Percentiles rank a stretch among this genome's conserved stretches.
phyloP scores from a whole-genome alignment of 306 rosid species.

The Macrotyloma uniflorum region DNA sequence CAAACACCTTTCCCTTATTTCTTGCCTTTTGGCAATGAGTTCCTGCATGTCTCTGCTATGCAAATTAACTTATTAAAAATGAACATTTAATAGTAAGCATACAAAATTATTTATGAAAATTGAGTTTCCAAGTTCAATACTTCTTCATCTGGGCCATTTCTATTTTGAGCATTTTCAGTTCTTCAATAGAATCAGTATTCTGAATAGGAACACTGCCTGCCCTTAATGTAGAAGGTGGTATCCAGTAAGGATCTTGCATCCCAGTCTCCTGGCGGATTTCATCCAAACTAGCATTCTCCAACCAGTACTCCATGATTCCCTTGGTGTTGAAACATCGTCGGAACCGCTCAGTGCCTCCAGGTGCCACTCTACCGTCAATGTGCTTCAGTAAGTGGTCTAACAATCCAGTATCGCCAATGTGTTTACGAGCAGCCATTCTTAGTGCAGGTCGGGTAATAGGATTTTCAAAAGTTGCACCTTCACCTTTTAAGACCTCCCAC shows the following conservation, averaged over 20 bases:
- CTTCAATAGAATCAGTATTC: conserved; percentile 48
- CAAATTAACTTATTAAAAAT: conserved; percentile 23
- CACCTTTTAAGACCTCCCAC: conserved; percentile 58
- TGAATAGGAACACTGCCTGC: conserved; percentile 23
- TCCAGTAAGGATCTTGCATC: conserved; percentile 67
- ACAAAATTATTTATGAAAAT: conserved; percentile 15
- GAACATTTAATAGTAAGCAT: neutral
- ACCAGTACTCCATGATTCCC: conserved; percentile 80
- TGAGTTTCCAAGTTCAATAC: conserved; percentile 38
- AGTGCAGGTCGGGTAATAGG: conserved; percentile 60
- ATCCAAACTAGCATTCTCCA: conserved; percentile 63
- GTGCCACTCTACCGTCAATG: conserved; percentile 62
- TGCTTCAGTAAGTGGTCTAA: conserved; percentile 79
- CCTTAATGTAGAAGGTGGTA: conserved; percentile 44
- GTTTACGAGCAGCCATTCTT: conserved; percentile 57
- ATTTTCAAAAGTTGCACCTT: conserved; percentile 61
- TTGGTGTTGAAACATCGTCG: conserved; percentile 64
- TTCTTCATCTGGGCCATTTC: conserved; percentile 64
- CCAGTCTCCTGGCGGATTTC: conserved; percentile 55
- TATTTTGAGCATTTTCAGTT: conserved; percentile 56
- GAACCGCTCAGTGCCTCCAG: conserved; percentile 69
- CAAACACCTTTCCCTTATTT: conserved; percentile 37
- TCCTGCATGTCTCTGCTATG: conserved; percentile 65
- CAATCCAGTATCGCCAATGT: conserved; percentile 75
- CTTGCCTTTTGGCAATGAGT: conserved; percentile 47